Percentiles rank a stretch among this genome's conserved stretches.
Conservation (phyloP, 2,329 filamentous ascomycete genomes). For the Orbilia javanica region DNA sequence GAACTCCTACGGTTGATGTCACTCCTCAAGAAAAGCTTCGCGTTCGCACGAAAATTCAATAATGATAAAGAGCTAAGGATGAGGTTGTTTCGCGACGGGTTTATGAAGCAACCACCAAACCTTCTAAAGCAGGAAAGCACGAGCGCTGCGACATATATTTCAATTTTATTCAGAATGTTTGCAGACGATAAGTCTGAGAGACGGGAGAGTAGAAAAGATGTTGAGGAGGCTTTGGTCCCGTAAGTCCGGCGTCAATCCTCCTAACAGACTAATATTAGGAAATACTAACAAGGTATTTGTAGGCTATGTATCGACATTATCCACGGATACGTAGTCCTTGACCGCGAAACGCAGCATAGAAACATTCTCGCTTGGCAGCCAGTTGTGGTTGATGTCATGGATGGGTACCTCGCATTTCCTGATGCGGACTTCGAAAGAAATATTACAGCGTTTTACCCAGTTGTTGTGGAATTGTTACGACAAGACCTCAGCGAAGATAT, state of each 20-base stretch:
- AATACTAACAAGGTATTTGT: conserved; percentile 15
- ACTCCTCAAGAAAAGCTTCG: conserved; percentile 92
- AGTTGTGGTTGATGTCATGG: conserved; percentile 95
- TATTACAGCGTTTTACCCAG: conserved; percentile 84
- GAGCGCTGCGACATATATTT: conserved; percentile 92
- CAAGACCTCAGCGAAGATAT: conserved; percentile 86
- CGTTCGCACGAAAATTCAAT: conserved; percentile 98
- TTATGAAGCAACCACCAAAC: conserved; percentile 99
- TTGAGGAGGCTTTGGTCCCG: conserved; percentile 91
- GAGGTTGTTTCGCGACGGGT: conserved; percentile 94
- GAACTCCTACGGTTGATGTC: conserved; percentile 94
- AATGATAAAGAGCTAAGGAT: conserved; percentile 95
- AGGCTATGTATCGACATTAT: conserved; percentile 93
- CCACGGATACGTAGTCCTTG: conserved; percentile 82
- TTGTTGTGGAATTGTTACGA: conserved; percentile 83
- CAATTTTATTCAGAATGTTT: conserved; percentile 97
- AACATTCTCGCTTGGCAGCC: conserved; percentile 98
- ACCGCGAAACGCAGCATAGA: conserved; percentile 95
- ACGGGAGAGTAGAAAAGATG: conserved; percentile 81
- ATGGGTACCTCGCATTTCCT: conserved; percentile 89
- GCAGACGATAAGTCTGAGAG: conserved; percentile 87
- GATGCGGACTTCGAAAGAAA: conserved; percentile 82
- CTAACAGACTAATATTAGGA: background rate
- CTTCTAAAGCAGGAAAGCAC: conserved; percentile 96
- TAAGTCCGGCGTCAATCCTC: conserved; percentile 64